Evolutionary conservation across 352 stramenopile genomes (phyloP).

Genomic region (Peronospora farinosa): DNA sequence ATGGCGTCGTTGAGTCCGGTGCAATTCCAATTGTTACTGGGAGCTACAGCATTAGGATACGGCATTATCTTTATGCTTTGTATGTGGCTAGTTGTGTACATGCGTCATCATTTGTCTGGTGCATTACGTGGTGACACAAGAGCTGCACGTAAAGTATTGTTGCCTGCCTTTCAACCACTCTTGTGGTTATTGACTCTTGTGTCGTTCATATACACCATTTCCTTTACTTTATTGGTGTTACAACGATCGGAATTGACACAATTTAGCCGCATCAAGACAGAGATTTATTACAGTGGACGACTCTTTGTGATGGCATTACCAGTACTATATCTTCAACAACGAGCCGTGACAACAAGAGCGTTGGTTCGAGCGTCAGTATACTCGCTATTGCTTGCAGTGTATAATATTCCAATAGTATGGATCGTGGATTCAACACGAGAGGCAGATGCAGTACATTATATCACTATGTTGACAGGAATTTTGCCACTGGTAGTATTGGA

Average conservation of each 20-base stretch:
- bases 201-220: slow-evolving; percentile 26
- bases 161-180: slow-evolving; percentile 68
- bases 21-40: slow-evolving; percentile 26
- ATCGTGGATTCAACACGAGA: slow-evolving; percentile 16
- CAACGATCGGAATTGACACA: slow-evolving; percentile 7
- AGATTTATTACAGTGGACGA: slow-evolving; percentile 45
- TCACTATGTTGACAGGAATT: slow-evolving; percentile 30
- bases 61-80: slow-evolving; percentile 38
- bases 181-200: slow-evolving; percentile 43
- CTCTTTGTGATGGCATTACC: slow-evolving; percentile 64
- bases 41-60: slow-evolving; percentile 38
- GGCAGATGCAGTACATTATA: slow-evolving; percentile 26
- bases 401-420: slow-evolving; percentile 54
- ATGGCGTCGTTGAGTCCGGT: slow-evolving; percentile 18
- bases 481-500: slow-evolving; percentile 37
- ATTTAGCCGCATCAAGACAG: slow-evolving; percentile 22
- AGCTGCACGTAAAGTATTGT: slow-evolving; percentile 54
- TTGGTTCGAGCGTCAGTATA: slow-evolving; percentile 37
- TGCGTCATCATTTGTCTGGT: slow-evolving; percentile 46
- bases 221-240: slow-evolving; percentile 24
- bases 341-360: slow-evolving; percentile 45
- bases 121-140: slow-evolving; percentile 41
- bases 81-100: slow-evolving; percentile 41
- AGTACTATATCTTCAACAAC: slow-evolving; percentile 58
- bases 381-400: slow-evolving; percentile 41